Evolutionary conservation across 179 eudicot genomes (phyloP).

Genomic region (Actinidia chinensis): DNA sequence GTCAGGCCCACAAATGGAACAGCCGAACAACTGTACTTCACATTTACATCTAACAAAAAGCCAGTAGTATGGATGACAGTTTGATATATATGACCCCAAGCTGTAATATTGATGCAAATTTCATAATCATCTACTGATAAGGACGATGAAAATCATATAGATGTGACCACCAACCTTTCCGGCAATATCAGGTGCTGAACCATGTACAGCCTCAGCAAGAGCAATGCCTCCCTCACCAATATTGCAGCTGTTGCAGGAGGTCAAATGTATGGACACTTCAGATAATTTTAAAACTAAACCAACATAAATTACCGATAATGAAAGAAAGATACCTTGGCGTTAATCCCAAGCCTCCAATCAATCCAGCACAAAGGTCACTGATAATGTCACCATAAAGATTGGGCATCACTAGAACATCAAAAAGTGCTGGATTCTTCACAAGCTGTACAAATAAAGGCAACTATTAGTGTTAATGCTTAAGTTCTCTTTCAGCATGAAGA

Average conservation of each 20-base stretch:
- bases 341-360: constrained; percentile 95
- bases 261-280: constrained; percentile 1
- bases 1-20: constrained; percentile 4
- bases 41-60: not conserved
- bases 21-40: not conserved
- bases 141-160: not conserved
- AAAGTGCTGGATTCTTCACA: constrained; percentile 95
- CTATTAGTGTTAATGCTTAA: constrained; percentile 2
- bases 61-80: not conserved
- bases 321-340: constrained; percentile 69
- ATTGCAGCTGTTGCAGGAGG: constrained; percentile 54
- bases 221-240: constrained; percentile 98
- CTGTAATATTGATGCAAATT: not conserved
- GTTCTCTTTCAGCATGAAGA: not conserved
- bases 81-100: not conserved
- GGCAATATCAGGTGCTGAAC: constrained; percentile 98
- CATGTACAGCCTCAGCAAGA: constrained; percentile 99
- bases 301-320: not conserved
- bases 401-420: constrained; percentile 98
- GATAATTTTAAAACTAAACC: not conserved
- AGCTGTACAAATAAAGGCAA: constrained; percentile 50
- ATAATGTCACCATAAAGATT: constrained; percentile 96
- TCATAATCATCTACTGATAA: not conserved
- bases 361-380: constrained; percentile 97
- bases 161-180: constrained; percentile 64